A percentile compares a stretch with the other conserved stretches of the same genome.
phyloP scores from a whole-genome alignment of 306 rosid genomes.

The Ochetophila trinervis region DNA sequence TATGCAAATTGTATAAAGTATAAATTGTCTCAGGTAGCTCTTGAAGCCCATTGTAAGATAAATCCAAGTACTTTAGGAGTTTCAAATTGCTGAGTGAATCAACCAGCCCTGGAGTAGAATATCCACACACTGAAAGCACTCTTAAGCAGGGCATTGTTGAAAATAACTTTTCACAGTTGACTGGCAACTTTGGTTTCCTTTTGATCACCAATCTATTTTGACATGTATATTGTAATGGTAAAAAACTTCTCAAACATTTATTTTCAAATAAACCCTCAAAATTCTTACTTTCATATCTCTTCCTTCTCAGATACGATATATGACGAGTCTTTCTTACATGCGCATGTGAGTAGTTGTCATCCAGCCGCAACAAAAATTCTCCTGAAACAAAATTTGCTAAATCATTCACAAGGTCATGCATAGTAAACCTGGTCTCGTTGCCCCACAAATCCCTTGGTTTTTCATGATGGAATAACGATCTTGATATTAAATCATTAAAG shows the following conservation, averaged over 20 bases:
- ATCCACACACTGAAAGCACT: background rate
- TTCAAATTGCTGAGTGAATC: too few relatives aligned
- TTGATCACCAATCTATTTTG: too few relatives aligned
- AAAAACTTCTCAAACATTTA: background rate
- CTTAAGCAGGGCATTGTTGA: background rate
- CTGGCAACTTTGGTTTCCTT: too few relatives aligned
- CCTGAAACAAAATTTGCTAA: conserved; percentile 4
- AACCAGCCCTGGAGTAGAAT: too few relatives aligned
- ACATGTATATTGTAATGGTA: background rate
- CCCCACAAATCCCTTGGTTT: too few relatives aligned
- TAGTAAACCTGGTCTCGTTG: background rate
- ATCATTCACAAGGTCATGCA: conserved; percentile 21
- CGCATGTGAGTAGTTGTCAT: background rate
- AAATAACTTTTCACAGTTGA: background rate
- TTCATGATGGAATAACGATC: conserved; percentile 15
- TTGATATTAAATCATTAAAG: conserved; percentile 26
- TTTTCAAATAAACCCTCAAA: background rate
- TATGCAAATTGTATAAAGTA: too few relatives aligned
- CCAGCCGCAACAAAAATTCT: background rate
- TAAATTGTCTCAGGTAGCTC: too few relatives aligned
- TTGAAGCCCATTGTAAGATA: too few relatives aligned
- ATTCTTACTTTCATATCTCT: background rate
- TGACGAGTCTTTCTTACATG: background rate
- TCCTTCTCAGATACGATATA: background rate
- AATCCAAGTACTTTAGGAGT: too few relatives aligned